Evolutionary conservation across 2,329 filamentous ascomycete species (phyloP).

Genomic region (Sporothrix pallida): DNA sequence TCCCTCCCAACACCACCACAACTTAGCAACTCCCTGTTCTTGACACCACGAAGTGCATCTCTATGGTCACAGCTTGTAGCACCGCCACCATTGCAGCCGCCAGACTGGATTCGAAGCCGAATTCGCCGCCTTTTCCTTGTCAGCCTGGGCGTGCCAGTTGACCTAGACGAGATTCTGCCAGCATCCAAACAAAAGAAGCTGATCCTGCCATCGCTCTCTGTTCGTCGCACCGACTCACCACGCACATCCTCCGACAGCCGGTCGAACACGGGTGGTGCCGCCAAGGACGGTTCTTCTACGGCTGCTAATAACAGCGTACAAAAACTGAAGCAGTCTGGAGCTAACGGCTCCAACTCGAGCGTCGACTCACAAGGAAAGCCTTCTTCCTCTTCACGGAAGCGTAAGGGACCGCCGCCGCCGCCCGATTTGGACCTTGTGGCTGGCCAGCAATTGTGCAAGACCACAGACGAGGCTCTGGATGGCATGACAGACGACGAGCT

Average conservation of each 20-base stretch:
- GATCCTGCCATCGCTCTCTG: conserved; percentile 77
- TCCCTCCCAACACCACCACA: conserved; percentile 57
- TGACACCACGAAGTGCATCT: conserved; percentile 84
- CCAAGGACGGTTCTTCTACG: background rate
- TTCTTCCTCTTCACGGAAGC: conserved; percentile 47
- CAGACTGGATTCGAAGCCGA: conserved; percentile 96
- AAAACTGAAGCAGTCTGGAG: conserved; percentile 50
- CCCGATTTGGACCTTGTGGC: conserved; percentile 80
- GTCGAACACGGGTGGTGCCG: conserved; percentile 46
- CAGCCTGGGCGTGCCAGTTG: conserved; percentile 92
- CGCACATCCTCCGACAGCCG: conserved; percentile 62
- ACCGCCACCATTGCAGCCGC: conserved; percentile 90
- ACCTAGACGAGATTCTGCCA: conserved; percentile 95
- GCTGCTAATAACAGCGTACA: conserved; percentile 39
- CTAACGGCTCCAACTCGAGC: conserved; percentile 62
- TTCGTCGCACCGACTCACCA: conserved; percentile 54
- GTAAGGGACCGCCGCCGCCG: conserved; percentile 67
- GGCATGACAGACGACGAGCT: conserved; percentile 83
- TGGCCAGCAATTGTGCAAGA: conserved; percentile 77
- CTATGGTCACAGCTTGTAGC: conserved; percentile 97
- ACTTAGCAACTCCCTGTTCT: conserved; percentile 71
- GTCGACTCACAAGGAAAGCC: conserved; percentile 64
- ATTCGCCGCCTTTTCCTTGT: conserved; percentile 95
- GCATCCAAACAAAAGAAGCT: conserved; percentile 98
- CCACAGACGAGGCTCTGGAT: conserved; percentile 80